Percentiles rank a stretch among this genome's conserved stretches.
Evolutionary conservation across 306 rosid species (phyloP).

Genomic region (Pyrus communis): DNA sequence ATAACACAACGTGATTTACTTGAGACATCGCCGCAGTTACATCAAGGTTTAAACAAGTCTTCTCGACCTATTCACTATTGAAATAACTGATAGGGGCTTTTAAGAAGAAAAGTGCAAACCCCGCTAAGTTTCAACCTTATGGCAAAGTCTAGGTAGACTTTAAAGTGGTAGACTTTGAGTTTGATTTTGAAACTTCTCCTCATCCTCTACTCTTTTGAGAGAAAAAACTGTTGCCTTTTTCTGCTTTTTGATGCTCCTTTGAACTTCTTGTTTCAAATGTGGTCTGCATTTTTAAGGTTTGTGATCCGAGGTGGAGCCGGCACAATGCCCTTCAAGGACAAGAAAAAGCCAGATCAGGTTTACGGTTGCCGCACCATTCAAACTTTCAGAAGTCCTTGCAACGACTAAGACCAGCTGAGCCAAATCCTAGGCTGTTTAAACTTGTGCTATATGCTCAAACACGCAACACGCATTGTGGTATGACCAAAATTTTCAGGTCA

Average conservation of each 20-base stretch:
- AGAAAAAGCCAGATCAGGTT: not conserved
- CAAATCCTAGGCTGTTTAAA: slow-evolving; percentile 12
- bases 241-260: not conserved
- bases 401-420: not conserved
- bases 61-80: not conserved
- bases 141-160: not conserved
- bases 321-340: slow-evolving; percentile 10
- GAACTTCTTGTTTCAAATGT: not conserved
- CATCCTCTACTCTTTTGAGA: not conserved
- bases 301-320: not conserved
- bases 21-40: too few species aligned
- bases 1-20: too few species aligned
- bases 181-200: not conserved
- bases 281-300: not conserved
- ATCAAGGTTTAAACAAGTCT: too few species aligned
- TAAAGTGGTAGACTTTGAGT: not conserved
- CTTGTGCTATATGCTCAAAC: not conserved
- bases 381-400: not conserved
- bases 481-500: slow-evolving; percentile 3
- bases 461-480: not conserved
- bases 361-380: slow-evolving; percentile 6
- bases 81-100: not conserved
- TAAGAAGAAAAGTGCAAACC: not conserved
- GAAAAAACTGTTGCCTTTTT: slow-evolving; percentile 10
- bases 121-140: not conserved